phyloP scores from a whole-genome alignment of 441 rosid genomes.

The Corymbia calophylla region DNA sequence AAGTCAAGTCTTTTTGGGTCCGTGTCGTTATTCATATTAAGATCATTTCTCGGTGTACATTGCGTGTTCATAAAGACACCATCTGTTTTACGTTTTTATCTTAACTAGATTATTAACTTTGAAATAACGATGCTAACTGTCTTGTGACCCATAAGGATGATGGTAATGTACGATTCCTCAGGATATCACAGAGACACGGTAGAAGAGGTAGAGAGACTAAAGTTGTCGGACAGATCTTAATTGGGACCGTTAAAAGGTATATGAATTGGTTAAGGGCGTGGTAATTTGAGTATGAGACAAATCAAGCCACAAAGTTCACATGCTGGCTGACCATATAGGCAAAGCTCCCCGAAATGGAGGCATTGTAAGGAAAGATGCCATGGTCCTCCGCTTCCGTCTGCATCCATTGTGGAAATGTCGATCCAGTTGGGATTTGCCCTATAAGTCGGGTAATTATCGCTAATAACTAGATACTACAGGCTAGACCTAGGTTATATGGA shows the following conservation, averaged over 20 bases:
- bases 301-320: neutral
- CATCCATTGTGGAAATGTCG: accelerated
- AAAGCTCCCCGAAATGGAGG: neutral
- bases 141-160: neutral
- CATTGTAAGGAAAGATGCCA: neutral
- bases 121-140: neutral
- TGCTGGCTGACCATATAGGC: neutral
- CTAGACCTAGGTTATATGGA: accelerated
- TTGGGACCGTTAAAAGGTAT: neutral
- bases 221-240: neutral
- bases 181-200: neutral
- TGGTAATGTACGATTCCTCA: neutral
- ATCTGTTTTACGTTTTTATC: neutral
- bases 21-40: accelerated
- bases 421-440: neutral
- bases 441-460: neutral
- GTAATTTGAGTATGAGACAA: neutral
- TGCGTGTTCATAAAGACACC: neutral
- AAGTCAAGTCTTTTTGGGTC: neutral
- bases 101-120: neutral
- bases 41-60: neutral
- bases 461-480: accelerated
- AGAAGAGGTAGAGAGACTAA: neutral
- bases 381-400: neutral
- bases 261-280: neutral